Percentiles rank a stretch among this genome's conserved stretches.
Conservation (phyloP, 805 yeast genomes). For the Ogataea corticis region DNA sequence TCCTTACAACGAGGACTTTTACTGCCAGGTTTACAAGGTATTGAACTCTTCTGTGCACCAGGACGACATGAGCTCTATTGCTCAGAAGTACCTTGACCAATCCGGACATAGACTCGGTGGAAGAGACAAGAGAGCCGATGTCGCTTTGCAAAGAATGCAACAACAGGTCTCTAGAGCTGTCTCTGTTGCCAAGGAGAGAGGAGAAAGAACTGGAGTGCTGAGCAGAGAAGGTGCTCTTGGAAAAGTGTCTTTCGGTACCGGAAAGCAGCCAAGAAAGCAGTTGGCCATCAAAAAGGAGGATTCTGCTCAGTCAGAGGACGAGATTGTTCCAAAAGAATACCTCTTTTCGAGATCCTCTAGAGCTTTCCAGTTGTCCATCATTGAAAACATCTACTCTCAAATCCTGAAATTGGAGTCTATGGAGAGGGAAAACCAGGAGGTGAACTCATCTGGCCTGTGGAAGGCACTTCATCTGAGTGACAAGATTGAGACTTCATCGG, state of each 20-base stretch:
- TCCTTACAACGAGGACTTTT: constrained; percentile 95
- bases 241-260: constrained; percentile 73
- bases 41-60: constrained; percentile 59
- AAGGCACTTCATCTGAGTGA: constrained; percentile 74
- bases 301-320: constrained; percentile 20
- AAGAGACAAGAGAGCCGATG: constrained; percentile 78
- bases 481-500: constrained; percentile 45
- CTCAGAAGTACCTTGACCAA: constrained; percentile 87
- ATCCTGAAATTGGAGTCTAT: constrained; percentile 78
- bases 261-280: constrained; percentile 86
- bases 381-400: constrained; percentile 77
- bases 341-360: constrained; percentile 40
- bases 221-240: constrained; percentile 86
- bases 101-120: constrained; percentile 91
- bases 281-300: constrained; percentile 51
- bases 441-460: constrained; percentile 62
- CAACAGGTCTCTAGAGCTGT: constrained; percentile 97
- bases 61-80: constrained; percentile 74
- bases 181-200: constrained; percentile 83
- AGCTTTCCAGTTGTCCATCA: constrained; percentile 59
- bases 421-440: constrained; percentile 56
- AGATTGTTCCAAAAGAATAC: constrained; percentile 33
- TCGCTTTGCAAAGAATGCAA: constrained; percentile 95
- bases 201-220: constrained; percentile 62
- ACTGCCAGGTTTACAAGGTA: constrained; percentile 86